phyloP scores from a whole-genome alignment of 176 grass and related monocot species.

The Urochloa ruziziensis region DNA sequence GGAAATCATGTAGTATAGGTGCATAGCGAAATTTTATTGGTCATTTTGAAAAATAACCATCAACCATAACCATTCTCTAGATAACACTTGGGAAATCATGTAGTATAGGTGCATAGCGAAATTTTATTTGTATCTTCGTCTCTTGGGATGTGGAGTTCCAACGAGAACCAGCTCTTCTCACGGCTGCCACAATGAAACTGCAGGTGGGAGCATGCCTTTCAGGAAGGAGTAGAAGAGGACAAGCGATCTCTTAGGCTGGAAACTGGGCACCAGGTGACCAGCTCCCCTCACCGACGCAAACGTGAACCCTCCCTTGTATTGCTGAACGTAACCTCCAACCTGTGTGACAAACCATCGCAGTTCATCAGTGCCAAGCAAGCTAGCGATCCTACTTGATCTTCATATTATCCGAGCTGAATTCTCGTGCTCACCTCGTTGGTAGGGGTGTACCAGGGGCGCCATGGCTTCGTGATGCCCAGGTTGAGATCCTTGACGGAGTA shows the following conservation, averaged over 20 bases:
- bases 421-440: conserved; percentile 30
- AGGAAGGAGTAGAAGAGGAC: conserved; percentile 45
- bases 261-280: conserved; percentile 34
- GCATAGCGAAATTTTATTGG: too few relatives aligned
- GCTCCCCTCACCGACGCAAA: conserved; percentile 45
- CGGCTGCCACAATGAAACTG: not conserved
- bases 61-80: too few relatives aligned
- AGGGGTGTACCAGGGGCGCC: conserved; percentile 53
- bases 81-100: too few relatives aligned
- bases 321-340: conserved; percentile 41
- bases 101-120: too few relatives aligned
- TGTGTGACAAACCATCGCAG: not conserved
- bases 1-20: too few relatives aligned
- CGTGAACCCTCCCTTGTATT: conserved; percentile 32
- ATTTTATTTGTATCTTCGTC: not conserved
- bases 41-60: too few relatives aligned
- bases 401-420: not conserved
- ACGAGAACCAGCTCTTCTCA: not conserved
- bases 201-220: conserved; percentile 27
- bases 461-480: conserved; percentile 33
- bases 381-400: not conserved
- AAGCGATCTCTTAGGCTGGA: conserved; percentile 43
- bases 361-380: not conserved
- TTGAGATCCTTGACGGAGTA: conserved; percentile 44
- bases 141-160: not conserved